These are phyloP conservation scores for Boechera retrofracta DNA, from an alignment of 345 rosid species.

Conservation along the genomic window DNA sequence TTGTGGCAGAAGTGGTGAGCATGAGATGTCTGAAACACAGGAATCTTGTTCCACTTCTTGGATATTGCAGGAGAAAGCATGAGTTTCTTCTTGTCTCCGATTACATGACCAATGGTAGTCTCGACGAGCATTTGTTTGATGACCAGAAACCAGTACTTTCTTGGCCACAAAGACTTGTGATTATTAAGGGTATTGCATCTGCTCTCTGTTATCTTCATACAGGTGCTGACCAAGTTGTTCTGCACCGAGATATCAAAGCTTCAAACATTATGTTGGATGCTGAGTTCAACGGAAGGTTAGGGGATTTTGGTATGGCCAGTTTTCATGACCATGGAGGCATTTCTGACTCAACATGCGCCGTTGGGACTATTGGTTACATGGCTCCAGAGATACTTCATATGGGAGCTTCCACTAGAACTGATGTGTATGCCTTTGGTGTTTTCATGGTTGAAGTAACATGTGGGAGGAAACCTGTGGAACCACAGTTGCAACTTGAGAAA, in stretches of 20 bases:
- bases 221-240: slow-evolving; percentile 58
- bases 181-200: slow-evolving; percentile 49
- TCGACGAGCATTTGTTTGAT: slow-evolving; percentile 50
- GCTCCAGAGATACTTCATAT: slow-evolving; percentile 49
- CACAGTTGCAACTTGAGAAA: slow-evolving; percentile 38
- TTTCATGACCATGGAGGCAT: slow-evolving; percentile 75
- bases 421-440: slow-evolving; percentile 54
- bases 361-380: slow-evolving; percentile 71
- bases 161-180: slow-evolving; percentile 52
- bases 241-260: slow-evolving; percentile 61
- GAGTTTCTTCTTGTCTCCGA: slow-evolving; percentile 61
- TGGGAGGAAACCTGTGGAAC: slow-evolving; percentile 74
- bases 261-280: slow-evolving; percentile 56
- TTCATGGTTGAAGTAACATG: slow-evolving; percentile 57
- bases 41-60: slow-evolving; percentile 57
- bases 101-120: slow-evolving; percentile 62
- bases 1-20: slow-evolving; percentile 51
- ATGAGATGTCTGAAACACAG: slow-evolving; percentile 55
- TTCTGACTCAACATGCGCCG: slow-evolving; percentile 62
- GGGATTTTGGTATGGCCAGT: slow-evolving; percentile 90
- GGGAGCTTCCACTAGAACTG: slow-evolving; percentile 50
- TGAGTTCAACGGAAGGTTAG: slow-evolving; percentile 74
- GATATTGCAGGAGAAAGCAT: slow-evolving; percentile 56
- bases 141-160: slow-evolving; percentile 36
- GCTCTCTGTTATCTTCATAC: slow-evolving; percentile 56